phyloP scores from a whole-genome alignment of 2,329 filamentous ascomycete genomes.

The Elsinoe necatrix region DNA sequence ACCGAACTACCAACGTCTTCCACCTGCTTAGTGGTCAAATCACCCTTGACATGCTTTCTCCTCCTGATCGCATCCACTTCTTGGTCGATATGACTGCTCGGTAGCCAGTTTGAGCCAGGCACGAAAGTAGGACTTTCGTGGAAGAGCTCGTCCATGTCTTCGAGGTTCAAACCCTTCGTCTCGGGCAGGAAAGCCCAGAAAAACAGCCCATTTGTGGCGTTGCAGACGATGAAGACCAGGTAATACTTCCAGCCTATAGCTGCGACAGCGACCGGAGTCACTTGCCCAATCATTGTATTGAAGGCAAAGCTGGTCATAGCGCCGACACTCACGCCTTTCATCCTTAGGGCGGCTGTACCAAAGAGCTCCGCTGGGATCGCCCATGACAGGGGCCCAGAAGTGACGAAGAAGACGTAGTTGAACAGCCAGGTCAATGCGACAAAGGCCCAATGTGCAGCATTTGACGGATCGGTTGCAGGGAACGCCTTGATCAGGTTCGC shows the following conservation, averaged over 20 bases:
- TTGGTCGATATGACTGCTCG: conserved; percentile 22
- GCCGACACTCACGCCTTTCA: conserved; percentile 23
- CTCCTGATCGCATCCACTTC: conserved; percentile 14
- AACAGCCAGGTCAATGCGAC: conserved; percentile 24
- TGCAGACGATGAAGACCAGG: conserved; percentile 25
- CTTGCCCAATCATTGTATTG: conserved; percentile 28
- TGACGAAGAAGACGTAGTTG: conserved; percentile 23
- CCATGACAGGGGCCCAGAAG: conserved; percentile 24
- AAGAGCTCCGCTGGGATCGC: conserved; percentile 26
- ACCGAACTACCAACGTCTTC: neutral
- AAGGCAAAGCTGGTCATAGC: conserved; percentile 25
- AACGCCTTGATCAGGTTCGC: conserved; percentile 22
- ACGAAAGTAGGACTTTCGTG: conserved; percentile 21
- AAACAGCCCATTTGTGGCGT: conserved; percentile 24
- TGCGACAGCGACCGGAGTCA: conserved; percentile 23
- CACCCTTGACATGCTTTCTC: neutral
- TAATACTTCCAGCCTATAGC: conserved; percentile 24
- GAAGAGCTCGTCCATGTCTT: conserved; percentile 24
- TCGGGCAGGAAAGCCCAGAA: conserved; percentile 61
- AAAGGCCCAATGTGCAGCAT: conserved; percentile 23
- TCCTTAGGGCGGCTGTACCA: conserved; percentile 21
- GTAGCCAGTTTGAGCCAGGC: conserved; percentile 21
- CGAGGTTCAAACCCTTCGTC: conserved; percentile 50
- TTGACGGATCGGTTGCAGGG: conserved; percentile 17
- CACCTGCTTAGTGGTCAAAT: neutral